phyloP scores from a whole-genome alignment of 768 basidiomycete genomes.

The Termitomyces sp. region DNA sequence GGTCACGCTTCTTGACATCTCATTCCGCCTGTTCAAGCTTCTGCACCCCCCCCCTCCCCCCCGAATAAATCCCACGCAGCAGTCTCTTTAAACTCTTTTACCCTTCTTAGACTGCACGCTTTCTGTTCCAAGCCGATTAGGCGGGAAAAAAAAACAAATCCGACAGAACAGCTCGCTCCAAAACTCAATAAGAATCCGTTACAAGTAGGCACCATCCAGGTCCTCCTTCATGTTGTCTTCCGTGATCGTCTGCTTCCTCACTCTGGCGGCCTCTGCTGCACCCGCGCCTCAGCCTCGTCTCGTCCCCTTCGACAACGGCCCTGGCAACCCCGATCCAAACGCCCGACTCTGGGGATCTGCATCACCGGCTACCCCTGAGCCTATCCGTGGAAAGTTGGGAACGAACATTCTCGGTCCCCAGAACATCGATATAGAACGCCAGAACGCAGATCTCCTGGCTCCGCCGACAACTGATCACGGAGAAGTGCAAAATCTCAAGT shows the following conservation, averaged over 20 bases:
- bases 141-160: too few relatives aligned
- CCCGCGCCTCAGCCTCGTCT: background rate
- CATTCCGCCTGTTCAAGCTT: background rate
- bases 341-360: conserved; percentile 1
- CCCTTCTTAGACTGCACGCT: background rate
- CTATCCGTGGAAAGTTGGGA: conserved; percentile 40
- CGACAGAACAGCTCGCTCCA: background rate
- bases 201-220: background rate
- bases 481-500: conserved; percentile 50
- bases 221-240: conserved; percentile 3
- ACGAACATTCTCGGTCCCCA: conserved; percentile 48
- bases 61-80: background rate
- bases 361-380: conserved; percentile 17
- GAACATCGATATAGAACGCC: conserved; percentile 45
- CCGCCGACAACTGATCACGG: conserved; percentile 63
- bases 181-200: background rate
- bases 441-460: conserved; percentile 53
- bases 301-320: background rate
- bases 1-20: background rate
- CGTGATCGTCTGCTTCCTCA: background rate
- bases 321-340: conserved; percentile 3
- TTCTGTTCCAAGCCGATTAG: background rate
- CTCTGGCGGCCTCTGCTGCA: background rate
- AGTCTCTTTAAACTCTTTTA: background rate
- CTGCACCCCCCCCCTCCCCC: too few relatives aligned